Percentiles rank a stretch among this genome's conserved stretches.
Conservation (phyloP, 345 rosid species). For the Gossypium bickii region DNA sequence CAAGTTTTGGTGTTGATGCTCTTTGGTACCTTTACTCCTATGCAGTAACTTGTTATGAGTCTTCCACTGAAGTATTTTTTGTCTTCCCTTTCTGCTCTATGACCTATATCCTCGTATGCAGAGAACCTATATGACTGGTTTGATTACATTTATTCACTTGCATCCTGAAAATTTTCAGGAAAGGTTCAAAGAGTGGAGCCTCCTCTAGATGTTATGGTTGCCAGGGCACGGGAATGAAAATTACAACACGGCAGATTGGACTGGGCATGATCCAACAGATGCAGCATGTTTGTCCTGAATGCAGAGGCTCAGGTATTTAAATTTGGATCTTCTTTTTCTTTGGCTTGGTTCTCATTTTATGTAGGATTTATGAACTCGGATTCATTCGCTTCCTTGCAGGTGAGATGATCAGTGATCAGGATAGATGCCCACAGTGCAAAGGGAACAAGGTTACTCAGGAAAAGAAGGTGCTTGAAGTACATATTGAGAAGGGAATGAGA, state of each 20-base stretch:
- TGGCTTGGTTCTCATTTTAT: background rate
- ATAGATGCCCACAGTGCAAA: conserved; percentile 46
- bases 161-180: conserved; percentile 30
- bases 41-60: background rate
- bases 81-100: background rate
- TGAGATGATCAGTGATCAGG: conserved; percentile 51
- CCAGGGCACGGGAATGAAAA: conserved; percentile 56
- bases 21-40: background rate
- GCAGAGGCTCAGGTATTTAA: conserved; percentile 45
- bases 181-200: conserved; percentile 56
- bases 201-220: conserved; percentile 46
- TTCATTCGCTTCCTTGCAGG: conserved; percentile 25
- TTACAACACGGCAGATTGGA: conserved; percentile 42
- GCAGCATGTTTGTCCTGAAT: conserved; percentile 57
- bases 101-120: background rate
- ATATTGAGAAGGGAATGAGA: conserved; percentile 60
- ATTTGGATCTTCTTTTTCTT: background rate
- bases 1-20: background rate
- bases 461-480: conserved; percentile 53
- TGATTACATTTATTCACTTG: background rate
- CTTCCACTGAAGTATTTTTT: background rate
- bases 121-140: background rate
- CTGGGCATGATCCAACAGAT: conserved; percentile 53
- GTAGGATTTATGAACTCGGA: background rate
- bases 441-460: conserved; percentile 48